A percentile compares a stretch with the other conserved stretches of the same genome.
Conservation (phyloP, 2,329 filamentous ascomycete genomes). For the Trichoderma atrobrunneum region DNA sequence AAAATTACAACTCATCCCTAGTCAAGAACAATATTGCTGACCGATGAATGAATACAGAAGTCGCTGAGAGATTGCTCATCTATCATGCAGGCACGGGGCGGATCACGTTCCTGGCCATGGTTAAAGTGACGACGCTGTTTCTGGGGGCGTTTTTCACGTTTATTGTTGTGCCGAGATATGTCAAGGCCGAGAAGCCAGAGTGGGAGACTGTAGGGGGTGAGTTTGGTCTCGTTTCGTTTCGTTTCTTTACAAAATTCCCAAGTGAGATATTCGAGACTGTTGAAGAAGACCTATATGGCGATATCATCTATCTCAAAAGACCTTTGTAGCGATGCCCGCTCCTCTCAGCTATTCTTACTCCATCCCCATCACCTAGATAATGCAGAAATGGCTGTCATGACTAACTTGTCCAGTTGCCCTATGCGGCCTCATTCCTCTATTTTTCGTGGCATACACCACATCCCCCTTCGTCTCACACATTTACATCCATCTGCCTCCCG, state of each 20-base stretch:
- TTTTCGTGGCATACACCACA: constrained; percentile 62
- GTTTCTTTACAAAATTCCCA: neutral
- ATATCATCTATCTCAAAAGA: neutral
- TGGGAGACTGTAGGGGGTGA: constrained; percentile 39
- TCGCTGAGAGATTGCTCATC: constrained; percentile 62
- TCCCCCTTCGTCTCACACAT: constrained; percentile 71
- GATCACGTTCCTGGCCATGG: constrained; percentile 64
- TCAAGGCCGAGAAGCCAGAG: constrained; percentile 40
- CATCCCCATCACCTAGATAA: neutral
- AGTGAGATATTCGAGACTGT: neutral
- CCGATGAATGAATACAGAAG: constrained; percentile 34
- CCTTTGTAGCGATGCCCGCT: neutral
- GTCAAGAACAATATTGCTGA: neutral
- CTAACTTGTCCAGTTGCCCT: constrained; percentile 47
- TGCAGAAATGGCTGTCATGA: too few relatives aligned
- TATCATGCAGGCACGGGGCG: constrained; percentile 71
- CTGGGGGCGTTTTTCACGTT: constrained; percentile 64
- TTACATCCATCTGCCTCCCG: constrained; percentile 64
- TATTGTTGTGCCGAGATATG: constrained; percentile 59
- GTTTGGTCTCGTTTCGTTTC: constrained; percentile 22
- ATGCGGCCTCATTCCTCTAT: constrained; percentile 62
- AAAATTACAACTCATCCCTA: too few relatives aligned
- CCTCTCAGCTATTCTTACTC: neutral
- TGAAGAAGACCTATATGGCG: neutral
- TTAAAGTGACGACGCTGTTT: constrained; percentile 70